These are phyloP conservation scores for Pythium inflatum DNA, from an alignment of 352 stramenopile species.

Conservation along the genomic window DNA sequence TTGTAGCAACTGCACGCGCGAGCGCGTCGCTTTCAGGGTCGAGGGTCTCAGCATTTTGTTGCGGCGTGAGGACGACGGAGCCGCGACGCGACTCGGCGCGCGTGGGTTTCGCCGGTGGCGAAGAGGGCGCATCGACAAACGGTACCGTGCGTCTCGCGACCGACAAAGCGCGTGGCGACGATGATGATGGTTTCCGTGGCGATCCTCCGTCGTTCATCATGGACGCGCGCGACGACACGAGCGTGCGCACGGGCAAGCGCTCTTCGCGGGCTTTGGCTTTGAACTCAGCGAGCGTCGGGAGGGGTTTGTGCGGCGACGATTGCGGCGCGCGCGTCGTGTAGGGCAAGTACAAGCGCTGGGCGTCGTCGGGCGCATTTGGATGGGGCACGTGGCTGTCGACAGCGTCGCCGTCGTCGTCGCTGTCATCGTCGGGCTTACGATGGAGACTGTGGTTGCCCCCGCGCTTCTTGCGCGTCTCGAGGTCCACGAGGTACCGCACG, in stretches of 20 bases:
- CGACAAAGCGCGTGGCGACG: too few relatives aligned
- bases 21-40: constrained; percentile 22
- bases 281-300: constrained; percentile 58
- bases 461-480: constrained; percentile 8
- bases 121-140: constrained; percentile 10
- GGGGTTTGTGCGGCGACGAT: constrained; percentile 42
- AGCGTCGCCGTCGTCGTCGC: background rate
- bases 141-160: background rate
- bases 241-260: constrained; percentile 41
- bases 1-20: constrained; percentile 11
- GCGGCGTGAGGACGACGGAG: constrained; percentile 17
- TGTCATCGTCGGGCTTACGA: background rate
- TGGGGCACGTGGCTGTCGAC: background rate
- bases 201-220: too few relatives aligned
- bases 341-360: constrained; percentile 49
- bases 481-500: constrained; percentile 4
- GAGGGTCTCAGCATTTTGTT: background rate
- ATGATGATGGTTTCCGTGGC: too few relatives aligned
- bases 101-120: constrained; percentile 3
- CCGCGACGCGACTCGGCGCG: constrained; percentile 10
- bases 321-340: constrained; percentile 70
- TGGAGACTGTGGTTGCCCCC: background rate
- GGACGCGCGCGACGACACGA: constrained; percentile 27
- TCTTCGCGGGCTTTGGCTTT: constrained; percentile 49
- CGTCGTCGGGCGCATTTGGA: background rate